Conservation (phyloP, 768 basidiomycete genomes). For the Rhodotorula taiwanensis region DNA sequence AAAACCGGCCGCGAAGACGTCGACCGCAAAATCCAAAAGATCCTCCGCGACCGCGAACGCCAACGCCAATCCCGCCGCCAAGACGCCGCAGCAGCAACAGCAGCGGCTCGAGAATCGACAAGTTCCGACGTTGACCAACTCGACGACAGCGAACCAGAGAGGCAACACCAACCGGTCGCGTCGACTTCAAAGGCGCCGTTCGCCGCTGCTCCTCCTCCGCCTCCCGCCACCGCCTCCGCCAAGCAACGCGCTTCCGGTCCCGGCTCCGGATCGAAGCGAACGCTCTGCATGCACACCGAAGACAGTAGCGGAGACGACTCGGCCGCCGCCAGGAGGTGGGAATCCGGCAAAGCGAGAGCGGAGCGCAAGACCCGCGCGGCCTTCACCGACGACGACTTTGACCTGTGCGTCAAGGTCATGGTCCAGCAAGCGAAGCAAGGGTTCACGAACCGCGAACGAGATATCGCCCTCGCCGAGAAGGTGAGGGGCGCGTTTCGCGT, state of each 20-base stretch:
- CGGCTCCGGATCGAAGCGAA: too few relatives aligned
- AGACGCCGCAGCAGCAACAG: too few relatives aligned
- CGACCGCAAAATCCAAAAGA: background rate
- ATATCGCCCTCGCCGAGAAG: background rate
- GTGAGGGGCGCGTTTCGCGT: background rate
- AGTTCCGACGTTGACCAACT: background rate
- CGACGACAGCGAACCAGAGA: background rate
- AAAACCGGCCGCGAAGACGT: background rate
- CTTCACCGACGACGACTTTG: too few relatives aligned
- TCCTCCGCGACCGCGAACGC: constrained; percentile 1
- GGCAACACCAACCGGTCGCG: background rate
- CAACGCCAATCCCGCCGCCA: background rate
- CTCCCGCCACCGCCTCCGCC: too few relatives aligned
- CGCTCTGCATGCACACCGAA: too few relatives aligned
- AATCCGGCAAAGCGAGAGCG: background rate
- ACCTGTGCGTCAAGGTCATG: too few relatives aligned
- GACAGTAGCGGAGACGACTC: too few relatives aligned
- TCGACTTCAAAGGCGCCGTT: background rate
- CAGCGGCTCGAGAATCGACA: background rate
- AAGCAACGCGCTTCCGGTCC: too few relatives aligned
- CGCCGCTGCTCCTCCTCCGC: too few relatives aligned
- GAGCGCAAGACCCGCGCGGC: background rate
- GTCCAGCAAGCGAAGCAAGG: too few relatives aligned
- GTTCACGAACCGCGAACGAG: too few relatives aligned
- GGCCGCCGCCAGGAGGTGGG: too few relatives aligned